phyloP scores from a whole-genome alignment of 257 asterid genomes.

The Sherardia arvensis region DNA sequence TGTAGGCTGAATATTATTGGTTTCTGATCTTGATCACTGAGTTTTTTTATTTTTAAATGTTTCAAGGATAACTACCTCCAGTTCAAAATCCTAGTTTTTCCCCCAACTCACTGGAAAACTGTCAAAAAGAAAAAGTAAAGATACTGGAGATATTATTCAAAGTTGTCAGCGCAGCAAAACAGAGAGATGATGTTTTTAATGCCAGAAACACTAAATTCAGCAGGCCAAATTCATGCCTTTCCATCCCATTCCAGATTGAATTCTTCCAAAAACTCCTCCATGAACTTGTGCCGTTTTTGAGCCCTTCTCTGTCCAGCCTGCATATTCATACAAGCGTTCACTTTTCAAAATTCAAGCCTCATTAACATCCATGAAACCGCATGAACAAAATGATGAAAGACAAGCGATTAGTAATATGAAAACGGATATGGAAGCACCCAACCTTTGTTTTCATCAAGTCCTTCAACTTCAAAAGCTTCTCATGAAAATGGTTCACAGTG shows the following conservation, averaged over 20 bases:
- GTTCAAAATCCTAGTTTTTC: too few relatives aligned
- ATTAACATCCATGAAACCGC: not conserved
- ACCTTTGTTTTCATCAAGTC: conserved; percentile 87
- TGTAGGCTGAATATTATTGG: too few relatives aligned
- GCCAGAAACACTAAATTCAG: not conserved
- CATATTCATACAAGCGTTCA: conserved; percentile 6
- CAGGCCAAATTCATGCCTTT: conserved; percentile 44
- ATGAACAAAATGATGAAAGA: not conserved
- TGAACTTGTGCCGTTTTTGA: conserved; percentile 75
- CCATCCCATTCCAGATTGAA: conserved; percentile 92
- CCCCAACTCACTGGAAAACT: too few relatives aligned
- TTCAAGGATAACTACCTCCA: too few relatives aligned
- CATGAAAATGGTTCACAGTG: conserved; percentile 89
- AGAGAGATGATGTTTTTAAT: not conserved
- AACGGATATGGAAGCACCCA: not conserved
- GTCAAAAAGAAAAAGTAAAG: too few relatives aligned
- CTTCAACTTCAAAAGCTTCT: conserved; percentile 88
- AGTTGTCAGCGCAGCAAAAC: too few relatives aligned
- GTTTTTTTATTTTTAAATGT: too few relatives aligned
- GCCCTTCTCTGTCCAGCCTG: conserved; percentile 91
- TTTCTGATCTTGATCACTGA: too few relatives aligned
- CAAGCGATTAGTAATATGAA: not conserved
- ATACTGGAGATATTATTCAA: too few relatives aligned
- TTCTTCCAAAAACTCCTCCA: conserved; percentile 75
- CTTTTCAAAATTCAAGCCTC: not conserved